Evolutionary conservation across 768 basidiomycete species (phyloP), one percentile per base, ranked within the genome.

Genomic region (Tulasnella sp.): DNA sequence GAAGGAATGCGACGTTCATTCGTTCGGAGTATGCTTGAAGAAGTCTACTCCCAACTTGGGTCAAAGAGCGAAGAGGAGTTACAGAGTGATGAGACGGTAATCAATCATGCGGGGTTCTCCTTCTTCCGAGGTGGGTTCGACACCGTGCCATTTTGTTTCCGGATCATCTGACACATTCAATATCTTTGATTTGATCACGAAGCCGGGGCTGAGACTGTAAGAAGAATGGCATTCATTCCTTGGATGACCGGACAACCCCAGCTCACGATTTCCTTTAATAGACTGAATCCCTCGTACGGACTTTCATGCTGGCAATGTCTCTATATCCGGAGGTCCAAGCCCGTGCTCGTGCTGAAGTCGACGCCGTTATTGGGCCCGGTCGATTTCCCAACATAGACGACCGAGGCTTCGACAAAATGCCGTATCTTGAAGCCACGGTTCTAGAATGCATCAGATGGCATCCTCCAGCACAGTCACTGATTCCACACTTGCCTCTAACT

Each of bases 331-430:
- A 64, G 1, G 77, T 78, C 2, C 81, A 81, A 76, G 75, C 54
- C 15, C 78, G 78, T 22, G 81, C 79, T 1, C 85, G 86, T 70
- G 78, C 77, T 6, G 86, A 86, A 67, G 80, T 87, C 12, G 85
- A 86, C 42, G 64, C 70, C 1, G 79, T 85, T 11, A 70, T 83
- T 15, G 84, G 83, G 11, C 42, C 29, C 5, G 79, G 80, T 31
- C 81, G 84, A 0, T 79, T 86, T 8, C 84, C 85, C 0, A 82
- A 77, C 0, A 72, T 83, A 19, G 82, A 81, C 1, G 85, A 86
- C 71, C 78, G 79, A 72, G 29, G 29, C 25, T 11, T 22, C 1
- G 78, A 80, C 7, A 75, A 78, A 0, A 76, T 87, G 31, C 84
- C 84, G 0, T 85, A 85, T 72, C 77, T 85, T 36, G 78, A 77